These are phyloP conservation scores for Leucocoprinus leucothites DNA, from an alignment of 768 basidiomycete species.

Conservation along the genomic window DNA sequence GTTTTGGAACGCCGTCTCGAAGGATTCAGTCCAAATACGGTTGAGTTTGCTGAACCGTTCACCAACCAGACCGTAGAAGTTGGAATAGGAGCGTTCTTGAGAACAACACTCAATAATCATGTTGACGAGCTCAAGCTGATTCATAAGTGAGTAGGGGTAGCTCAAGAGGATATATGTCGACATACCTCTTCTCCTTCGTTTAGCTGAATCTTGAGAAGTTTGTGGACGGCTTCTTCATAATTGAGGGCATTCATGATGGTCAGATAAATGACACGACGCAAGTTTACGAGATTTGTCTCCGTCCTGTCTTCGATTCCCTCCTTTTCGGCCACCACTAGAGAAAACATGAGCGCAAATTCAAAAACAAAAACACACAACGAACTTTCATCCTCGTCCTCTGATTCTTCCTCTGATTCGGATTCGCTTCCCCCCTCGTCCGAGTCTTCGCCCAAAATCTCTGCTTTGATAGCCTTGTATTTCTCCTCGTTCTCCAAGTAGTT, in stretches of 20 bases:
- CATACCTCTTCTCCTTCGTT: constrained; percentile 91
- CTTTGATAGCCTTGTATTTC: constrained; percentile 87
- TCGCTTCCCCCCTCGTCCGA: constrained; percentile 67
- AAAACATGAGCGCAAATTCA: neutral
- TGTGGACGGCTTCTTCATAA: constrained; percentile 99
- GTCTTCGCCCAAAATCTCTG: constrained; percentile 90
- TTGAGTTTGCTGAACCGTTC: constrained; percentile 97
- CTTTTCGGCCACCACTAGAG: constrained; percentile 66
- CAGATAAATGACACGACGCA: constrained; percentile 91
- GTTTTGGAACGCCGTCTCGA: constrained; percentile 81
- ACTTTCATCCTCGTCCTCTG: constrained; percentile 57
- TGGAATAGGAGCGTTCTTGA: constrained; percentile 96
- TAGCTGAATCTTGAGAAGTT: constrained; percentile 89
- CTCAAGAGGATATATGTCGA: neutral
- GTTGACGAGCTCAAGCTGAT: constrained; percentile 89
- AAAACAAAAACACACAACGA: constrained; percentile 30
- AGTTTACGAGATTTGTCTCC: constrained; percentile 92
- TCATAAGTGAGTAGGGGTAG: neutral
- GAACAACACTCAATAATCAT: constrained; percentile 99
- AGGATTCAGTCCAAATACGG: constrained; percentile 87
- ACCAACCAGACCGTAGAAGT: constrained; percentile 94
- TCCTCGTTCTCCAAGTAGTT: constrained; percentile 90
- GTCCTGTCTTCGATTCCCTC: constrained; percentile 93
- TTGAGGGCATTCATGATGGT: constrained; percentile 99
- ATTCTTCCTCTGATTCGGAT: constrained; percentile 60